A percentile compares a stretch with the other conserved stretches of the same genome.
Conservation (phyloP, 2,329 filamentous ascomycete genomes). For the Nemania sp. region DNA sequence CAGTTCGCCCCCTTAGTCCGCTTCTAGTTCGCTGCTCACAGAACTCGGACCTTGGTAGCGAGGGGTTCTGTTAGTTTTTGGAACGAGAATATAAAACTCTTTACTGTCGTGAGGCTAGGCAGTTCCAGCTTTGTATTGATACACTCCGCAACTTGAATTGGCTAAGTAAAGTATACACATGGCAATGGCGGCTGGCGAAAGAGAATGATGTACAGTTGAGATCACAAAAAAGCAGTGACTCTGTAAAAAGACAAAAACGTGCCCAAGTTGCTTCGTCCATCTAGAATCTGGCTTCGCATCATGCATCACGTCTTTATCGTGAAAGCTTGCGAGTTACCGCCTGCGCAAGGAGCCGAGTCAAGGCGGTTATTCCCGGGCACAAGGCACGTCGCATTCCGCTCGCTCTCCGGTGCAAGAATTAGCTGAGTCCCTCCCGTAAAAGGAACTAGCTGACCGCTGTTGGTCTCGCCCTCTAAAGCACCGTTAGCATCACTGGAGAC, state of each 20-base stretch:
- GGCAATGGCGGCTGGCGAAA: neutral
- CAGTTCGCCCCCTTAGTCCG: no score
- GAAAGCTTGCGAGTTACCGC: constrained; percentile 38
- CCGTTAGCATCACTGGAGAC: constrained; percentile 19
- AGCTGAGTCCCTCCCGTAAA: constrained; percentile 50
- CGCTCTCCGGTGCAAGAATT: constrained; percentile 51
- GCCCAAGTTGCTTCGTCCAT: neutral
- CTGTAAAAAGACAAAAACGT: neutral
- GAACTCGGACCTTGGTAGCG: no score
- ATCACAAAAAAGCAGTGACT: neutral
- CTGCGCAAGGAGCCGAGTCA: constrained; percentile 39
- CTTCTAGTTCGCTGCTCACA: no score
- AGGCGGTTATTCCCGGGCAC: constrained; percentile 44
- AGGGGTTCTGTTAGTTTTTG: neutral
- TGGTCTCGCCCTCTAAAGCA: constrained; percentile 48
- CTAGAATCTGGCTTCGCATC: neutral
- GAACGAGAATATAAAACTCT: neutral
- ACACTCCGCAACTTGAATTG: neutral
- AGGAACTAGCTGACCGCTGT: constrained; percentile 54
- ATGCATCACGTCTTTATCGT: constrained; percentile 33
- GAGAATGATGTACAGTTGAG: neutral
- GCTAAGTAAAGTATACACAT: constrained; percentile 2
- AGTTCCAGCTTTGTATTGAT: neutral
- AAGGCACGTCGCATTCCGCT: constrained; percentile 50
- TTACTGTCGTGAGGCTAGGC: neutral